phyloP scores from a whole-genome alignment of 139 green algal genomes.

The Chlamydomonas sphaeroides region DNA sequence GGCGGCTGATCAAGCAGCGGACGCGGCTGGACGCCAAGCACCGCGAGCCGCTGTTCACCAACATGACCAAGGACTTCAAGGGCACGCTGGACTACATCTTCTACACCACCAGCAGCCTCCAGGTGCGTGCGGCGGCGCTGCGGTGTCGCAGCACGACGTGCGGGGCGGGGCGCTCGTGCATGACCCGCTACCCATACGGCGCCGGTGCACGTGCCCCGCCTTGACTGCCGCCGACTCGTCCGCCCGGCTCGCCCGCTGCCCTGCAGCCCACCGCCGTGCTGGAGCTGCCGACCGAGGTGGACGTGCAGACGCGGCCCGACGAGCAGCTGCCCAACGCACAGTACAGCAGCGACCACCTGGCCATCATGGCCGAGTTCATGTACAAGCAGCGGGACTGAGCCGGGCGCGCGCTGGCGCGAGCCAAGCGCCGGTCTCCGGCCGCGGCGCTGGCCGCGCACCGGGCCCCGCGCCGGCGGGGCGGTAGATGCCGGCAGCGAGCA shows the following conservation, averaged over 20 bases:
- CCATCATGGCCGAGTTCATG: slow-evolving; percentile 92
- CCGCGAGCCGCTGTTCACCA: slow-evolving; percentile 87
- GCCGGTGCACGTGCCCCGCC: too few relatives aligned
- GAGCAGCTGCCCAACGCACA: slow-evolving; percentile 87
- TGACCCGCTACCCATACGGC: too few relatives aligned
- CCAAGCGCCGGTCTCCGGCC: too few relatives aligned
- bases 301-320: slow-evolving; percentile 63
- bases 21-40: slow-evolving; percentile 70
- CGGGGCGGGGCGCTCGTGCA: too few relatives aligned
- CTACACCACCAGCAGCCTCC: slow-evolving; percentile 85
- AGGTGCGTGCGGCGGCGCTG: too few relatives aligned
- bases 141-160: too few relatives aligned
- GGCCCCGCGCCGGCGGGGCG: too few relatives aligned
- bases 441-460: too few relatives aligned
- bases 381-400: slow-evolving; percentile 53
- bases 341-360: slow-evolving; percentile 91
- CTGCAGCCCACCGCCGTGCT: slow-evolving; percentile 83
- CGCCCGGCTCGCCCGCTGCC: not conserved
- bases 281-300: slow-evolving; percentile 87
- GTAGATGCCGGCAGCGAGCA: too few relatives aligned
- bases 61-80: slow-evolving; percentile 88
- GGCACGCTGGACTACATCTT: slow-evolving; percentile 98
- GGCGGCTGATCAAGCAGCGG: slow-evolving; percentile 65
- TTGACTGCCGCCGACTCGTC: too few relatives aligned
- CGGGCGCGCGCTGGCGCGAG: too few relatives aligned